A percentile compares a stretch with the other conserved stretches of the same genome.
These are phyloP conservation scores for Vigna mungo DNA, from an alignment of 306 rosid genomes.

Conservation along the genomic window DNA sequence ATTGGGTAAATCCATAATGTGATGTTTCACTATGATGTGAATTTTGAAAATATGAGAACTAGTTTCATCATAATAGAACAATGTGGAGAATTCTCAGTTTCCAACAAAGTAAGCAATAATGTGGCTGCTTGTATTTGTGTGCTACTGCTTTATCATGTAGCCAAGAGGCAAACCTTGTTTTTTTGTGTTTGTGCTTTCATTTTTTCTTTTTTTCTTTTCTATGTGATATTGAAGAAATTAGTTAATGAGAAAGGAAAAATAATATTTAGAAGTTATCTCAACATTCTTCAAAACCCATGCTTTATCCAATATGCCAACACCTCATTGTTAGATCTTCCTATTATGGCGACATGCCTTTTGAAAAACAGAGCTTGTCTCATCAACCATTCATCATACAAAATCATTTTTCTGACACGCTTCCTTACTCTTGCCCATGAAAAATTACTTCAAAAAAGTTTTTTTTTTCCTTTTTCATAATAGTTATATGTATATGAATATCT, in stretches of 20 bases:
- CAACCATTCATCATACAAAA: not conserved
- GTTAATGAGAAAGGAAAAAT: not conserved
- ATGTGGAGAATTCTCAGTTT: constrained; percentile 30
- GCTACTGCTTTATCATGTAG: constrained; percentile 26
- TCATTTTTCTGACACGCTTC: not conserved
- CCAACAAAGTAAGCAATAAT: constrained; percentile 5
- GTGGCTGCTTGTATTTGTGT: not conserved
- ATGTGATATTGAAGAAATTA: not conserved
- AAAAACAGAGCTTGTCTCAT: not conserved
- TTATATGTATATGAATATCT: not conserved
- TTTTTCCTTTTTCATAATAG: too few species aligned
- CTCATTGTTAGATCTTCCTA: not conserved
- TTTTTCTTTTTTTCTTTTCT: not conserved
- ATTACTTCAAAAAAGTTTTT: too few species aligned
- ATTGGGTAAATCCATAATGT: not conserved
- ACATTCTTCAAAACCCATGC: not conserved
- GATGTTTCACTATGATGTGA: constrained; percentile 20
- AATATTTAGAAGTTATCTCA: not conserved
- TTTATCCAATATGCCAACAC: not conserved
- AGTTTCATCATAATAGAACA: not conserved
- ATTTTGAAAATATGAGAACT: constrained; percentile 4
- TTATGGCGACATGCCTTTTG: not conserved
- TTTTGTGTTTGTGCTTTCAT: constrained; percentile 5
- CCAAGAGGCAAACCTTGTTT: constrained; percentile 33
- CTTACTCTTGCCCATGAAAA: not conserved